Conservation (phyloP, 2,329 filamentous ascomycete species). For the Penicillium sp. region DNA sequence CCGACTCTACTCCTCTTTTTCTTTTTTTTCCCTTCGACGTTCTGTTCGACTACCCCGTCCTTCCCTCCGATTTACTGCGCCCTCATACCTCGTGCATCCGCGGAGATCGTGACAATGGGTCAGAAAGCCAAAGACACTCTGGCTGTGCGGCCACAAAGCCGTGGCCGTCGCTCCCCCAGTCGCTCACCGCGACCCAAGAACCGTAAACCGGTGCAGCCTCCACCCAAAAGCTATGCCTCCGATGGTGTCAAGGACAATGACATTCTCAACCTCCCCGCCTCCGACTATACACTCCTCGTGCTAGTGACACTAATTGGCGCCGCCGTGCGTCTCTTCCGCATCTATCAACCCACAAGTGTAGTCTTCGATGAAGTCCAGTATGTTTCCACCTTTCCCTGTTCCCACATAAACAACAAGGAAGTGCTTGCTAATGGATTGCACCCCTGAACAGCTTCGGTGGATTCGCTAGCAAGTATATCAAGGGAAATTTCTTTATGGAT, state of each 20-base stretch:
- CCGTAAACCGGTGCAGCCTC: slow-evolving; percentile 30
- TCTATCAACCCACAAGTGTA: slow-evolving; percentile 93
- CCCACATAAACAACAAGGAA: background rate
- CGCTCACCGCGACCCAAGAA: slow-evolving; percentile 42
- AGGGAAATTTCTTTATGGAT: slow-evolving; percentile 99
- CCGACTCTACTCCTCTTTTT: background rate
- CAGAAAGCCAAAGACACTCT: slow-evolving; percentile 36
- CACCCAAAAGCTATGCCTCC: slow-evolving; percentile 49
- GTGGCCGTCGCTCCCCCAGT: slow-evolving; percentile 37
- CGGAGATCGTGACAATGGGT: slow-evolving; percentile 25
- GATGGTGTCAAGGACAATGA: slow-evolving; percentile 76
- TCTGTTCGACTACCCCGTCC: background rate
- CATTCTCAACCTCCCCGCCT: slow-evolving; percentile 78
- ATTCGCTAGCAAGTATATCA: slow-evolving; percentile 98
- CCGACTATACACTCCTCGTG: slow-evolving; percentile 77
- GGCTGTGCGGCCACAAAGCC: slow-evolving; percentile 36
- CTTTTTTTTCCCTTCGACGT: background rate
- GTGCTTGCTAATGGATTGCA: background rate
- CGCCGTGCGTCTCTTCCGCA: slow-evolving; percentile 84
- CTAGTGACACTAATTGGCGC: slow-evolving; percentile 72
- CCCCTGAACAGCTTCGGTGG: slow-evolving; percentile 78
- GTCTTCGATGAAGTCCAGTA: slow-evolving; percentile 99
- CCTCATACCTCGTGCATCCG: slow-evolving; percentile 7
- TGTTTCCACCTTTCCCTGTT: slow-evolving; percentile 41
- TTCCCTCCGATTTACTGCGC: slow-evolving; percentile 6